phyloP scores from a whole-genome alignment of 805 yeast genomes.

The Cyberlindnera mrakii region DNA sequence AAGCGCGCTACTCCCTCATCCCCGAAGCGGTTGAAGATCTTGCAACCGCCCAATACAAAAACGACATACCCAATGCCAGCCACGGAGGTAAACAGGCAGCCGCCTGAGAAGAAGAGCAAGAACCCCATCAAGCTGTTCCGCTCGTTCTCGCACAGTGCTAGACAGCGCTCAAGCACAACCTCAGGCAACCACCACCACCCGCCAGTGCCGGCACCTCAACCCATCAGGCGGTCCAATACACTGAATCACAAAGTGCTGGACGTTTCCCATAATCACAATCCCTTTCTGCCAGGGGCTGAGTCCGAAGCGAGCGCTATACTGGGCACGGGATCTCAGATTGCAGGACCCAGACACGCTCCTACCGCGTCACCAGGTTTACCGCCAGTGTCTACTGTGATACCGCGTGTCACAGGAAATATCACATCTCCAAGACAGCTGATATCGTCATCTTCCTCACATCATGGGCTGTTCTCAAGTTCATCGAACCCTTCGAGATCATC shows the following conservation, averaged over 20 bases:
- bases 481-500: background rate
- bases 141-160: background rate
- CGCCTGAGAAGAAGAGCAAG: background rate
- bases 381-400: background rate
- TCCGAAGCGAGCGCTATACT: background rate
- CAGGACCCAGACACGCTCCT: background rate
- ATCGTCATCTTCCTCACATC: background rate
- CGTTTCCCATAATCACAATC: background rate
- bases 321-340: background rate
- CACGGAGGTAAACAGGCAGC: background rate
- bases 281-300: background rate
- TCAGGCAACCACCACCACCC: no score
- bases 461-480: background rate
- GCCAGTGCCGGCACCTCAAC: background rate
- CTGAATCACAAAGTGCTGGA: background rate
- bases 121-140: background rate
- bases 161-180: background rate
- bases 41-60: background rate
- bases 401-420: background rate
- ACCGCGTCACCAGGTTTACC: no score
- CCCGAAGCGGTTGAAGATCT: no score
- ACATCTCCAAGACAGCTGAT: background rate
- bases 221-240: background rate
- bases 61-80: background rate
- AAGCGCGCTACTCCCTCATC: no score